Percentiles rank a stretch among this genome's conserved stretches.
These are phyloP conservation scores for Fragilariopsis cylindrus DNA, from an alignment of 108 stramenopile species.

Conservation along the genomic window DNA sequence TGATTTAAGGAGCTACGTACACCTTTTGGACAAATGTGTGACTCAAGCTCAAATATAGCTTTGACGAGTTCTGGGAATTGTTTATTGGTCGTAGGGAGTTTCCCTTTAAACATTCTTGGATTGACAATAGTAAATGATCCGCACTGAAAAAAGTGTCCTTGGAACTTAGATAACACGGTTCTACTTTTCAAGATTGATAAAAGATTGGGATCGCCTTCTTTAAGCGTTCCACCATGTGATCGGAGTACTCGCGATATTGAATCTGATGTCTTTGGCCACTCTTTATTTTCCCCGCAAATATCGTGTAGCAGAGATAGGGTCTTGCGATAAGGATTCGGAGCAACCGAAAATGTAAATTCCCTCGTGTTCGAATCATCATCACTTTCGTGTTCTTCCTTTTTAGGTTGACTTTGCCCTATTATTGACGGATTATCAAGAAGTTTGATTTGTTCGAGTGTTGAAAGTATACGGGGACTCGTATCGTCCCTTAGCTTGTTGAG, in stretches of 20 bases:
- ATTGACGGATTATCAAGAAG: not conserved
- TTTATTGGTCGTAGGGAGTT: constrained; percentile 57
- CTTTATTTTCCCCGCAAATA: constrained; percentile 4
- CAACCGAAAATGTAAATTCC: not conserved
- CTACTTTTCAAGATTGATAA: not conserved
- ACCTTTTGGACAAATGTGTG: not conserved
- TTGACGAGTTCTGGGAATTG: constrained; percentile 59
- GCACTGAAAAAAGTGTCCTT: constrained; percentile 8
- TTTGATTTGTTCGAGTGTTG: not conserved
- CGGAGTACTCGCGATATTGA: constrained; percentile 43
- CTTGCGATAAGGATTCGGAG: not conserved
- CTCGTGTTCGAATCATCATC: constrained; percentile 7
- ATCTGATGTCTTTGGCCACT: constrained; percentile 74
- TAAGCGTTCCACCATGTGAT: not conserved
- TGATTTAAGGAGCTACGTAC: no score
- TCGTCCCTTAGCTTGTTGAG: not conserved
- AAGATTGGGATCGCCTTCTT: not conserved
- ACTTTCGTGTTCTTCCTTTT: constrained; percentile 7
- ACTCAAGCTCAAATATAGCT: constrained; percentile 7
- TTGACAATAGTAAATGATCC: constrained; percentile 81
- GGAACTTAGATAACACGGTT: constrained; percentile 3
- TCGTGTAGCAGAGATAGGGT: not conserved
- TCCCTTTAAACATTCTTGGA: constrained; percentile 11
- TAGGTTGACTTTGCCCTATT: not conserved
- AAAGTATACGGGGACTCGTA: not conserved